Percentiles rank a stretch among this genome's conserved stretches.
These are phyloP conservation scores for Priceomyces castillae DNA, from an alignment of 805 yeast species.

Conservation along the genomic window DNA sequence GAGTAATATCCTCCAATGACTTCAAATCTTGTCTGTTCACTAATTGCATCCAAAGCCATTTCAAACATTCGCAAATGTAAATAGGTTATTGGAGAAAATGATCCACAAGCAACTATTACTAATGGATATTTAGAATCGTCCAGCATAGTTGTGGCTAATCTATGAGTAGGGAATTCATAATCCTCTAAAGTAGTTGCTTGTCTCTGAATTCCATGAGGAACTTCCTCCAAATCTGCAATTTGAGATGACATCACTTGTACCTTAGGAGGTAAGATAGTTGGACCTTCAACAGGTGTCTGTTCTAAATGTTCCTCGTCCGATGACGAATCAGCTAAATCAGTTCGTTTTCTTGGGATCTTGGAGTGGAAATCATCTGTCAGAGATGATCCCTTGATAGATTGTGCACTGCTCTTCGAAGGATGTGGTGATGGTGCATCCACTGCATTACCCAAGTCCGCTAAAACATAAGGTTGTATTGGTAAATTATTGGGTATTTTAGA, in stretches of 20 bases:
- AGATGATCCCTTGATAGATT: constrained; percentile 4
- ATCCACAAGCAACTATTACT: constrained; percentile 96
- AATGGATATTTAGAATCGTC: constrained; percentile 82
- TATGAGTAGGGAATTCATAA: constrained; percentile 84
- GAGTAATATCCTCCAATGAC: constrained; percentile 95
- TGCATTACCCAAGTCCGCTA: constrained; percentile 70
- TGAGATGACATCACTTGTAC: constrained; percentile 54
- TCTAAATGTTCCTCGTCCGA: constrained; percentile 39
- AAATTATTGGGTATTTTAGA: constrained; percentile 67
- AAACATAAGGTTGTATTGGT: constrained; percentile 75
- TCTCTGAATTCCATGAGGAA: constrained; percentile 88
- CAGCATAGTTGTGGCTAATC: constrained; percentile 65
- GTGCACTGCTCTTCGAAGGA: constrained; percentile 26
- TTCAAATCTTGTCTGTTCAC: constrained; percentile 90
- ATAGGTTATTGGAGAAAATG: constrained; percentile 94
- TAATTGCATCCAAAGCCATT: constrained; percentile 93
- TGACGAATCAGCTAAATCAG: constrained; percentile 47
- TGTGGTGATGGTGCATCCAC: constrained; percentile 73
- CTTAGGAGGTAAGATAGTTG: constrained; percentile 35
- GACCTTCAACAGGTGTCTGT: neutral
- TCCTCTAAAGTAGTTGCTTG: constrained; percentile 71
- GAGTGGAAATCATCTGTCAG: constrained; percentile 24
- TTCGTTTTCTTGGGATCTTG: constrained; percentile 53
- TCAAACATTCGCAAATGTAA: constrained; percentile 96
- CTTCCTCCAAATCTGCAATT: constrained; percentile 94